Percentiles rank a stretch among this genome's conserved stretches.
Evolutionary conservation across 164 flowering plant species (phyloP).

Genomic region (Santalum album): DNA sequence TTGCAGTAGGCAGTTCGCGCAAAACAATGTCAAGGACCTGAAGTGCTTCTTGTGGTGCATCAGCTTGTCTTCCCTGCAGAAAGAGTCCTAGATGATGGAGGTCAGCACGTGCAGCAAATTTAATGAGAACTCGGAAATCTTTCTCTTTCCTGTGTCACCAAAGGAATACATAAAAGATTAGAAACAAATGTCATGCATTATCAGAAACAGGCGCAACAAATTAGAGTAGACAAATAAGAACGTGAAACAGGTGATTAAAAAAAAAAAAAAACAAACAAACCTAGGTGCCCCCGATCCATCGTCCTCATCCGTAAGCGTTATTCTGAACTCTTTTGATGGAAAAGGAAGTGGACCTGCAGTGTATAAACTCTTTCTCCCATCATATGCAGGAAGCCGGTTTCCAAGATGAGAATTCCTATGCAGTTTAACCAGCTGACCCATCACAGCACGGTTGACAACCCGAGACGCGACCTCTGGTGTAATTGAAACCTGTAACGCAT

Average conservation of each 20-base stretch:
- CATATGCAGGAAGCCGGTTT: slow-evolving; percentile 87
- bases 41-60: slow-evolving; percentile 99
- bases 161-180: neutral
- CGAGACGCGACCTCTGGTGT: slow-evolving; percentile 80
- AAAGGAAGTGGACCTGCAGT: slow-evolving; percentile 99
- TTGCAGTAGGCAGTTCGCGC: slow-evolving; percentile 72
- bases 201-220: neutral
- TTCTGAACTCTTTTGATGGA: slow-evolving; percentile 49
- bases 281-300: slow-evolving; percentile 65
- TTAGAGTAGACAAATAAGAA: neutral
- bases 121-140: slow-evolving; percentile 71
- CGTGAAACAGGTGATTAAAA: neutral
- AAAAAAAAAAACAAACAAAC: slow-evolving; percentile 18
- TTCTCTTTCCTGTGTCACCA: slow-evolving; percentile 54
- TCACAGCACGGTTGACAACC: slow-evolving; percentile 84
- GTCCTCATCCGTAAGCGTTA: slow-evolving; percentile 73
- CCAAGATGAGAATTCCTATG: slow-evolving; percentile 81
- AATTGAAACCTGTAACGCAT: slow-evolving; percentile 64
- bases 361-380: slow-evolving; percentile 90
- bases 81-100: slow-evolving; percentile 85
- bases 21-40: slow-evolving; percentile 95
- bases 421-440: slow-evolving; percentile 57
- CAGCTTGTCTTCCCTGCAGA: slow-evolving; percentile 77
- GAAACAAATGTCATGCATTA: neutral
- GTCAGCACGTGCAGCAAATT: slow-evolving; percentile 84